A percentile compares a stretch with the other conserved stretches of the same genome.
Evolutionary conservation across 495 filamentous ascomycete species (phyloP).

Genomic region (Neurospora cerealis): DNA sequence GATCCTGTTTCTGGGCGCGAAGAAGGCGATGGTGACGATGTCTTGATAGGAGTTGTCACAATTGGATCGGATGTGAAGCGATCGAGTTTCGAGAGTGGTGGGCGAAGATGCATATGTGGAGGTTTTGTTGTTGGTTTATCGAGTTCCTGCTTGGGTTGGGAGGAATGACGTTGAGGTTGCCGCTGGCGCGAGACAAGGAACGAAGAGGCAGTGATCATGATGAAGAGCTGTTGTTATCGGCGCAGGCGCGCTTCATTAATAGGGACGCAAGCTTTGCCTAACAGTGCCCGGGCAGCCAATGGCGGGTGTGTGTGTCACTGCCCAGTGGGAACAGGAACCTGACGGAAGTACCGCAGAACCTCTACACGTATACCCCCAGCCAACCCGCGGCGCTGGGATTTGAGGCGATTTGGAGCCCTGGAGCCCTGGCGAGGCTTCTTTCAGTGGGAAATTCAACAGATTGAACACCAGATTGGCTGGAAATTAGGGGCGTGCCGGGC

Average conservation of each 20-base stretch:
- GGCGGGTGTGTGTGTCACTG: background rate
- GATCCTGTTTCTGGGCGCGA: background rate
- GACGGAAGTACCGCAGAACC: background rate
- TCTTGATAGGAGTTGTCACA: background rate
- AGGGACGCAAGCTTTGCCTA: background rate
- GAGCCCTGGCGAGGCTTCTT: background rate
- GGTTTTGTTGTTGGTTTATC: background rate
- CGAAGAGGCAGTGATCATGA: background rate
- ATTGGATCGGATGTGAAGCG: background rate
- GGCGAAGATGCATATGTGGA: background rate
- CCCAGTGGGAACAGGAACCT: background rate
- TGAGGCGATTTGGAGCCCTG: background rate
- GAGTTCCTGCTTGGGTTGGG: background rate
- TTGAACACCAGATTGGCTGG: background rate
- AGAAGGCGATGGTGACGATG: background rate
- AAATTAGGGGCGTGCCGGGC: background rate
- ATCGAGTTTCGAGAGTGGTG: background rate
- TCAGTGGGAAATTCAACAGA: background rate
- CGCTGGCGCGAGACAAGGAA: background rate
- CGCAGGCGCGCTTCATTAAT: background rate
- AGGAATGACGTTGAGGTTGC: background rate
- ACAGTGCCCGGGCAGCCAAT: background rate
- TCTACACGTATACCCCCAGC: background rate
- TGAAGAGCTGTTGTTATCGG: background rate
- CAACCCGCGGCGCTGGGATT: background rate